Evolutionary conservation across 169 alveolate species (phyloP).

Genomic region (Plasmodium falciparum): DNA sequence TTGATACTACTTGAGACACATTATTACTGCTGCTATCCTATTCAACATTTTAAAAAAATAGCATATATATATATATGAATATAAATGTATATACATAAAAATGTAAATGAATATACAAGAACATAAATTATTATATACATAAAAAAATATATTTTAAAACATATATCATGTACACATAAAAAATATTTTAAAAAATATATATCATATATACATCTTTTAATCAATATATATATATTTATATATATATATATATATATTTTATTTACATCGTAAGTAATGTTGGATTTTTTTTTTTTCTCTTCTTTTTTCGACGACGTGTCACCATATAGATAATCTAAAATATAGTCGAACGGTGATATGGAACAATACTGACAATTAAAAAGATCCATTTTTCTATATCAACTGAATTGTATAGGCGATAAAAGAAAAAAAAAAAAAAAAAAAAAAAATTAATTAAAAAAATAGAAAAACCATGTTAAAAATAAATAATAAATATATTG

Average conservation of each 20-base stretch:
- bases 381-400: slow-evolving; percentile 57
- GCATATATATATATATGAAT: neutral
- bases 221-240: neutral
- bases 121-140: neutral
- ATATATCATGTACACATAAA: neutral
- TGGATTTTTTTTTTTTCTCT: slow-evolving; percentile 58
- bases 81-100: neutral
- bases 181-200: neutral
- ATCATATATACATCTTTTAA: neutral
- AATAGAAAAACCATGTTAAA: slow-evolving; percentile 12
- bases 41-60: slow-evolving; percentile 5
- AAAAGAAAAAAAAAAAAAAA: slow-evolving; percentile 23
- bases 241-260: neutral
- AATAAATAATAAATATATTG: slow-evolving; percentile 23
- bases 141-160: neutral
- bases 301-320: slow-evolving; percentile 60
- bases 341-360: slow-evolving; percentile 65
- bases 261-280: slow-evolving; percentile 72
- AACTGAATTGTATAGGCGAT: neutral
- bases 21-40: slow-evolving; percentile 75
- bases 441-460: slow-evolving; percentile 25
- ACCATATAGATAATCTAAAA: slow-evolving; percentile 72
- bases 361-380: slow-evolving; percentile 75
- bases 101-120: slow-evolving; percentile 2
- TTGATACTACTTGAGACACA: slow-evolving; percentile 70